These are phyloP conservation scores for Glycine tomentella DNA, from an alignment of 306 rosid genomes.

Conservation along the genomic window DNA sequence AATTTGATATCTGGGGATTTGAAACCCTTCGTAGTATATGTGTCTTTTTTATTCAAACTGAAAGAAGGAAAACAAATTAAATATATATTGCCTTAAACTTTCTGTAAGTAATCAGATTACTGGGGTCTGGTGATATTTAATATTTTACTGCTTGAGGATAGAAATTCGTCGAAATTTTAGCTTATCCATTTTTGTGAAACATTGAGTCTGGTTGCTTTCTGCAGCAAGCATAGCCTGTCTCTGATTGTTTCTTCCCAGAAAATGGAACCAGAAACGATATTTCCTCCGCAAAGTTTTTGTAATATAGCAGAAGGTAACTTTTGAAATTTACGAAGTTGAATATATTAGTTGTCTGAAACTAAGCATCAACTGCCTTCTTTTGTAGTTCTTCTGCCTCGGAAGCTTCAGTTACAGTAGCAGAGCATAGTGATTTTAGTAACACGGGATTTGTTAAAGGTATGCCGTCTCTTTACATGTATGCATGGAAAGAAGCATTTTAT, in stretches of 20 bases:
- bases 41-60: constrained; percentile 20
- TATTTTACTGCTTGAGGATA: constrained; percentile 6
- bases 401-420: constrained; percentile 49
- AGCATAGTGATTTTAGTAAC: constrained; percentile 33
- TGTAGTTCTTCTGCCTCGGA: constrained; percentile 73
- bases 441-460: constrained; percentile 50
- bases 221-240: constrained; percentile 74
- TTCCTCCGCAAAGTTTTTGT: constrained; percentile 71
- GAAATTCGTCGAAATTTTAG: constrained; percentile 30
- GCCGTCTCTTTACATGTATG: constrained; percentile 14
- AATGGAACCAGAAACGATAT: constrained; percentile 62
- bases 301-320: constrained; percentile 72
- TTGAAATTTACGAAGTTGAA: constrained; percentile 5
- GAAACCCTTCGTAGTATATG: constrained; percentile 16
- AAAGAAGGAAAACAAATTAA: constrained; percentile 23
- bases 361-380: constrained; percentile 34
- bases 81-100: constrained; percentile 22
- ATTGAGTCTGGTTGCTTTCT: constrained; percentile 48
- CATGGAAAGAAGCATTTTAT: constrained; percentile 20
- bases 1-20: not conserved
- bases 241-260: constrained; percentile 62
- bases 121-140: constrained; percentile 5
- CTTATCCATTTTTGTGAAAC: constrained; percentile 33
- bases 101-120: not conserved
- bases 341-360: constrained; percentile 32